These are phyloP conservation scores for Stemphylium vesicarium DNA, from an alignment of 2,329 filamentous ascomycete species.

Conservation along the genomic window DNA sequence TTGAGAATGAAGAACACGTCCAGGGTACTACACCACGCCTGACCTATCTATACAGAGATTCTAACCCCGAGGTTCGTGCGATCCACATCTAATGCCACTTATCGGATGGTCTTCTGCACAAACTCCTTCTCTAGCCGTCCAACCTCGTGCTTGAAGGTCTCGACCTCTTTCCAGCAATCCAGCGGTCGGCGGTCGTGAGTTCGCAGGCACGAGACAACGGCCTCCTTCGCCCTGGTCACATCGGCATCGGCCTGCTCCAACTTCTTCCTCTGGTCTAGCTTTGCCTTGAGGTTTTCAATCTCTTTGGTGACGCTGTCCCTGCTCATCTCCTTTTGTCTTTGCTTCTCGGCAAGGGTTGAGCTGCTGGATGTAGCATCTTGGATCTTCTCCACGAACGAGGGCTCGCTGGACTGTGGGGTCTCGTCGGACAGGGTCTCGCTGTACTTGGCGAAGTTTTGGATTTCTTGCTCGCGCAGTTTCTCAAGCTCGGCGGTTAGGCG, in stretches of 20 bases:
- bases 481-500: conserved; percentile 87
- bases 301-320: conserved; percentile 62
- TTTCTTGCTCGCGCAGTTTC: conserved; percentile 74
- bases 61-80: not conserved
- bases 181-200: conserved; percentile 85
- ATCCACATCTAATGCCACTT: conserved; percentile 11
- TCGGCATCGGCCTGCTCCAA: conserved; percentile 69
- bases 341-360: conserved; percentile 49
- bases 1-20: not conserved
- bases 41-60: conserved; percentile 34
- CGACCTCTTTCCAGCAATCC: conserved; percentile 94
- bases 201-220: conserved; percentile 80
- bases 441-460: conserved; percentile 70
- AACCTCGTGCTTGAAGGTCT: conserved; percentile 88
- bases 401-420: conserved; percentile 41
- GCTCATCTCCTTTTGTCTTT: conserved; percentile 55
- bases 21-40: conserved; percentile 14
- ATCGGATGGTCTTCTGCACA: conserved; percentile 78
- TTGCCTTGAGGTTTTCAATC: conserved; percentile 61
- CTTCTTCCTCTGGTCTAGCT: conserved; percentile 61
- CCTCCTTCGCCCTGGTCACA: conserved; percentile 75
- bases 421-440: conserved; percentile 67
- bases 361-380: conserved; percentile 44
- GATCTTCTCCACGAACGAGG: conserved; percentile 47
- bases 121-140: conserved; percentile 83